These are phyloP conservation scores for Colletotrichum tamarilloi DNA, from an alignment of 2,329 filamentous ascomycete species.

Conservation along the genomic window DNA sequence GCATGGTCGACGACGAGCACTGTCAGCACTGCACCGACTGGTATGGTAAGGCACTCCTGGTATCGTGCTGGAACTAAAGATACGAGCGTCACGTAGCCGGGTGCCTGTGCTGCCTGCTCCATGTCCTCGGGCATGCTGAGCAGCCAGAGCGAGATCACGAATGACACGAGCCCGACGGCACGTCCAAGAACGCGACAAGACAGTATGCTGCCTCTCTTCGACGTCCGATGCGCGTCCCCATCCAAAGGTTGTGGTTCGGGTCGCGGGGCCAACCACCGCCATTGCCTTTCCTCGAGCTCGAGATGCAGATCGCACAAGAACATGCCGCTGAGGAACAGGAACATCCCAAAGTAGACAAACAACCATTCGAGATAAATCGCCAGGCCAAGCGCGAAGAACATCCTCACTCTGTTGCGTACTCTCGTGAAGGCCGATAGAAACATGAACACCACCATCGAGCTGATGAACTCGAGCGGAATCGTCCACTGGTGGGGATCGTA, in stretches of 20 bases:
- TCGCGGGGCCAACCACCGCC: neutral
- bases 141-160: slow-evolving; percentile 13
- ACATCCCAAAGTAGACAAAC: slow-evolving; percentile 29
- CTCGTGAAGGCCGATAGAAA: too few relatives aligned
- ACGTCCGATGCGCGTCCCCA: too few relatives aligned
- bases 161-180: neutral
- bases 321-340: slow-evolving; percentile 18
- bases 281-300: neutral
- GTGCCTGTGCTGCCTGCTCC: slow-evolving; percentile 10
- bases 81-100: slow-evolving; percentile 1
- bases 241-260: too few relatives aligned
- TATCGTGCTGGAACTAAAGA: neutral
- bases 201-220: too few relatives aligned
- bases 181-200: too few relatives aligned
- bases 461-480: slow-evolving; percentile 69
- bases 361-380: too few relatives aligned
- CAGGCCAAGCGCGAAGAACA: too few relatives aligned
- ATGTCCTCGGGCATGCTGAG: slow-evolving; percentile 20
- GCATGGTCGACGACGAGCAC: neutral
- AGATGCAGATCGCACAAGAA: slow-evolving; percentile 18
- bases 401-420: too few relatives aligned
- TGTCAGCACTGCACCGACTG: too few relatives aligned
- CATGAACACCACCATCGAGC: slow-evolving; percentile 53
- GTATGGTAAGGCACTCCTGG: too few relatives aligned
- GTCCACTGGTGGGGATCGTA: slow-evolving; percentile 72